Percentiles rank a stretch among this genome's conserved stretches.
These are phyloP conservation scores for Telfairia occidentalis DNA, from an alignment of 331 rosid genomes.

Conservation along the genomic window DNA sequence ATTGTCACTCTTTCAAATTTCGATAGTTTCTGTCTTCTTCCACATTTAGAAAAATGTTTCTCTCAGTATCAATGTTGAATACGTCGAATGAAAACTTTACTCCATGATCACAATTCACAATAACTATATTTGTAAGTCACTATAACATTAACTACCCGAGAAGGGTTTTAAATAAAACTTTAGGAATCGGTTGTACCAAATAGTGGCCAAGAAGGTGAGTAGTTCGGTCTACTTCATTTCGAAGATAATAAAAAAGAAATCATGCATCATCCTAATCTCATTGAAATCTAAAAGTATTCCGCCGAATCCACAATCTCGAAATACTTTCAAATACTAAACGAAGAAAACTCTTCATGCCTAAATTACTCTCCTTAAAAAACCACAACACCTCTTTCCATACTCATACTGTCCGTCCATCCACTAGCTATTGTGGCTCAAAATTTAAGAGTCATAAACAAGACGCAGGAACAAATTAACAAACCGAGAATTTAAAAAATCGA, in stretches of 20 bases:
- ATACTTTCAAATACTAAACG: neutral
- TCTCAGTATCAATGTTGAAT: neutral
- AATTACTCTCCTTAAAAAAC: neutral
- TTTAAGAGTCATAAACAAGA: neutral
- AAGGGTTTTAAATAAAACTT: neutral
- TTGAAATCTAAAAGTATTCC: neutral
- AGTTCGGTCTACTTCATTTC: neutral
- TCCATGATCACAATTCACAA: neutral
- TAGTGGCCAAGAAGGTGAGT: neutral
- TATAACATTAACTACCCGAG: neutral
- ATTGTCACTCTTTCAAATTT: neutral
- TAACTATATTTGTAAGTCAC: neutral
- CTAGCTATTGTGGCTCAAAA: too few relatives aligned
- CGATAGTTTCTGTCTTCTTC: neutral
- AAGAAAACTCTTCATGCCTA: neutral
- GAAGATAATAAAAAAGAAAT: neutral
- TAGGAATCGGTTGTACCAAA: neutral
- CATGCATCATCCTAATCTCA: neutral
- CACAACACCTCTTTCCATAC: neutral
- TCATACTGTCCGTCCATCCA: neutral
- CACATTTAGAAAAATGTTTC: neutral
- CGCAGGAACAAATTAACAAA: neutral
- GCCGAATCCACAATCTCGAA: neutral
- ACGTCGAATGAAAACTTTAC: neutral
- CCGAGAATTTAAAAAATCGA: neutral